Evolutionary conservation across 1,139 yeast species (phyloP).

Genomic region (Kurtzmaniella quercitrusa): DNA sequence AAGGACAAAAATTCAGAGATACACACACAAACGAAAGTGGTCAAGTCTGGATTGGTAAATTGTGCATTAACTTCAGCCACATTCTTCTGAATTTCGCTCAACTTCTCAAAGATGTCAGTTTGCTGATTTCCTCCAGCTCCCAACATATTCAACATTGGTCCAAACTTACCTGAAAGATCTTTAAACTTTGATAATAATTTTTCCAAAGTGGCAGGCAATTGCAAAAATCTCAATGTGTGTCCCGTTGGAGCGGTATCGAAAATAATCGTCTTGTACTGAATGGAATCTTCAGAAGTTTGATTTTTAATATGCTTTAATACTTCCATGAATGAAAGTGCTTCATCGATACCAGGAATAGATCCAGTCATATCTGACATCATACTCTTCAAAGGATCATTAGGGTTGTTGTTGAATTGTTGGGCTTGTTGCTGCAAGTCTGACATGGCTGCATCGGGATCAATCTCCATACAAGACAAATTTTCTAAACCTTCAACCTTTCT

Average conservation of each 20-base stretch:
- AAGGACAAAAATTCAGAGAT: constrained; percentile 92
- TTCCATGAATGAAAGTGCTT: constrained; percentile 95
- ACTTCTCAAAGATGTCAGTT: constrained; percentile 76
- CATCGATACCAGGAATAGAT: constrained; percentile 96
- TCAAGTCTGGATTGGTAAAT: constrained; percentile 91
- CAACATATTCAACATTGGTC: constrained; percentile 81
- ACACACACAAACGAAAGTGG: constrained; percentile 96
- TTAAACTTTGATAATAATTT: constrained; percentile 83
- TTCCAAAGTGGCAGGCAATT: constrained; percentile 87
- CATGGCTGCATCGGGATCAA: constrained; percentile 92
- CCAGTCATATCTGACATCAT: constrained; percentile 92
- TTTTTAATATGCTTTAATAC: constrained; percentile 93
- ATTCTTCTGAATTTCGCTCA: constrained; percentile 76
- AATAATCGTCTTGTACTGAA: constrained; percentile 77
- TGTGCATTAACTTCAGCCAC: constrained; percentile 90
- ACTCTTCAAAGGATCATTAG: constrained; percentile 57
- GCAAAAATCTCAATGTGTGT: constrained; percentile 90
- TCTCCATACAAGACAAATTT: constrained; percentile 95
- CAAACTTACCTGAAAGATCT: constrained; percentile 80
- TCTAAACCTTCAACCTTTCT: constrained; percentile 84
- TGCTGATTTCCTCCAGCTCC: constrained; percentile 64
- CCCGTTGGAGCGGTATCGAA: constrained; percentile 99
- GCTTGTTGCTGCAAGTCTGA: constrained; percentile 77
- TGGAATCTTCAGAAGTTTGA: constrained; percentile 48
- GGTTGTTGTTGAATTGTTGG: constrained; percentile 51